Evolutionary conservation across 129 eudicot genomes (phyloP).

Genomic region (Helianthus tuberosus): DNA sequence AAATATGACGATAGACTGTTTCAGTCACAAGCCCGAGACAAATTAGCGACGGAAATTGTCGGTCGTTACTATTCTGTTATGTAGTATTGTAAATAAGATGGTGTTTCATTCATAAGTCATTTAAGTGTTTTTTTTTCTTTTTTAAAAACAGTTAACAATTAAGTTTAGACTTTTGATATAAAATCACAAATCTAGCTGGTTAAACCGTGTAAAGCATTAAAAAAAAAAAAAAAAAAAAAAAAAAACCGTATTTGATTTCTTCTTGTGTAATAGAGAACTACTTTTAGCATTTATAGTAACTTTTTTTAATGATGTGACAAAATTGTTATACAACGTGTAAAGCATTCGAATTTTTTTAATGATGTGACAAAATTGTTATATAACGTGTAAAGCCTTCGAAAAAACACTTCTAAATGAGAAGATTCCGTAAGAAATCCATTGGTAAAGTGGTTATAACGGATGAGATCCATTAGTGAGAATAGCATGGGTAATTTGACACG

Average conservation of each 20-base stretch:
- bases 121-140: no score
- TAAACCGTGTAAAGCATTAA: background rate
- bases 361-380: conserved; percentile 13
- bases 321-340: conserved; percentile 3
- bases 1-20: no score
- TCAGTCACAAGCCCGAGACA: no score
- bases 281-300: background rate
- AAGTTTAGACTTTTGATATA: background rate
- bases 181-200: background rate
- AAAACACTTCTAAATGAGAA: background rate
- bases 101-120: no score
- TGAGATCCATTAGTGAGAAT: no score
- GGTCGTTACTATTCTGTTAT: background rate
- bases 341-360: background rate
- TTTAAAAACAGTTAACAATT: background rate
- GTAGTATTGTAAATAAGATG: no score
- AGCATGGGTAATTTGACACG: no score
- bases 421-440: no score
- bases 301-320: conserved; percentile 10
- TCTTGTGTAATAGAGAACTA: conserved; percentile 13
- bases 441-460: no score
- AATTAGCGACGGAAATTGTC: no score
- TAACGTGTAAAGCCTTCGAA: conserved; percentile 1
- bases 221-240: no score
- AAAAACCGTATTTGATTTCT: background rate